Percentiles rank a stretch among this genome's conserved stretches.
Conservation (phyloP, 352 stramenopile genomes). For the Ophiocytium majus region DNA sequence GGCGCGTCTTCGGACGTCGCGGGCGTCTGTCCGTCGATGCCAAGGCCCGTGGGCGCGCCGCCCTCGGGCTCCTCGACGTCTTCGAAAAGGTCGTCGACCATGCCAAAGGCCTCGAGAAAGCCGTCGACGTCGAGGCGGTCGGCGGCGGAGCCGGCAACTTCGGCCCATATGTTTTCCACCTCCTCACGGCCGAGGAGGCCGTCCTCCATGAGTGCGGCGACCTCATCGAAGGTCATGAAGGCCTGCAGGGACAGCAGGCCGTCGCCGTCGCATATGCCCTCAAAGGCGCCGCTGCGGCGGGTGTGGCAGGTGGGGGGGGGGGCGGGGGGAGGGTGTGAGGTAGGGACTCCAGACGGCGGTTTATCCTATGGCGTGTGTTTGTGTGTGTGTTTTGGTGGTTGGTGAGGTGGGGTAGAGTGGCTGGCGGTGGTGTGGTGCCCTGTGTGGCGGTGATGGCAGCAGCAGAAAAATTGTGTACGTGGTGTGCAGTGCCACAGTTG, state of each 20-base stretch:
- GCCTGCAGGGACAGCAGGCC: conserved; percentile 27
- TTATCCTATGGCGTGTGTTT: conserved; percentile 18
- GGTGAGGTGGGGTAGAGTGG: not conserved
- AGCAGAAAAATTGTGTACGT: not conserved
- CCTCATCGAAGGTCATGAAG: conserved; percentile 34
- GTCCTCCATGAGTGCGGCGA: conserved; percentile 34
- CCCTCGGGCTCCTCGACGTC: conserved; percentile 8
- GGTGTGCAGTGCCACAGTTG: too few species aligned
- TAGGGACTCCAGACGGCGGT: too few species aligned
- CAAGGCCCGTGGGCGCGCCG: not conserved
- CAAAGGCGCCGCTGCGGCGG: conserved; percentile 25
- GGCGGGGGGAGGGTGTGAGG: too few species aligned
- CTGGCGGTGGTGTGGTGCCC: not conserved
- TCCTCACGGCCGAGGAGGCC: conserved; percentile 30
- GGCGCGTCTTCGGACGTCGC: not conserved
- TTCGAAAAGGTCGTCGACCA: conserved; percentile 44
- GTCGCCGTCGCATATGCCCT: conserved; percentile 17
- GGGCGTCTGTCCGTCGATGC: not conserved
- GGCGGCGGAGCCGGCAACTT: conserved; percentile 12
- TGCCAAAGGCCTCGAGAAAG: conserved; percentile 31
- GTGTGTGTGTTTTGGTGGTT: not conserved
- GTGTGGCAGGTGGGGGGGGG: conserved; percentile 1
- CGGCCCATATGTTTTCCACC: conserved; percentile 36
- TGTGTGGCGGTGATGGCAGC: not conserved
- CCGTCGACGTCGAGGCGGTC: conserved; percentile 26